phyloP scores from a whole-genome alignment of 2,329 filamentous ascomycete genomes.

The Ophiognomonia clavigignenti-juglandacearum region DNA sequence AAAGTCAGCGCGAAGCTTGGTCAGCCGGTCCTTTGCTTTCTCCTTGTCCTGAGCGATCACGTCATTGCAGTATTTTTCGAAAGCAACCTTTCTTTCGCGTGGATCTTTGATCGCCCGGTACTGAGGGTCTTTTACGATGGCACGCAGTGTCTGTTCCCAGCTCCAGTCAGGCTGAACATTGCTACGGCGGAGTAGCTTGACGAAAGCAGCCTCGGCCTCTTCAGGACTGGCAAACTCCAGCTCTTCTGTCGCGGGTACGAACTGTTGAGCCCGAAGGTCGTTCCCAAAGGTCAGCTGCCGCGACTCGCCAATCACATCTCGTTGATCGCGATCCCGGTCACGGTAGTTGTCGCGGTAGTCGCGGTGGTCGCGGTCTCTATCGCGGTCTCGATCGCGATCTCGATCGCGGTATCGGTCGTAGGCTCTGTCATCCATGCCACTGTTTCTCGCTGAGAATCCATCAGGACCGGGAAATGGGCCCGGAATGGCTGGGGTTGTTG shows the following conservation, averaged over 20 bases:
- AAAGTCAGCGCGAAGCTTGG: constrained; percentile 91
- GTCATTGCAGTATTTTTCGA: constrained; percentile 92
- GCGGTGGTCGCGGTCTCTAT: constrained; percentile 15
- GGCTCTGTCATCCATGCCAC: constrained; percentile 29
- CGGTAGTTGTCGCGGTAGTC: constrained; percentile 24
- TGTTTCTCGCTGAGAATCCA: too few species aligned
- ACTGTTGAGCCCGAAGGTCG: constrained; percentile 51
- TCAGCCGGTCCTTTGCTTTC: constrained; percentile 84
- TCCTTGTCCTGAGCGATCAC: constrained; percentile 90
- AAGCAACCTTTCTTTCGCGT: constrained; percentile 82
- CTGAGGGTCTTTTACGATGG: constrained; percentile 83
- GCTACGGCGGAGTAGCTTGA: constrained; percentile 79
- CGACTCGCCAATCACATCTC: constrained; percentile 43
- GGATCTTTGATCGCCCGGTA: constrained; percentile 92
- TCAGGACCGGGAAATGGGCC: constrained; percentile 40
- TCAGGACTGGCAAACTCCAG: constrained; percentile 76
- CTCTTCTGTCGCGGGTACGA: constrained; percentile 61
- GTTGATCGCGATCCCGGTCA: constrained; percentile 21
- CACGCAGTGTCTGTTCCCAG: constrained; percentile 85
- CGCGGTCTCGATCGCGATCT: constrained; percentile 2
- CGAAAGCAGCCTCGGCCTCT: constrained; percentile 89
- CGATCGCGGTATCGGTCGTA: constrained; percentile 20
- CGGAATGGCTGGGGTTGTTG: constrained; percentile 37
- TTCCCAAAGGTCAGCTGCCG: constrained; percentile 55
- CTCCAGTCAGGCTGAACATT: constrained; percentile 88